These are phyloP conservation scores for Phylloporus sp. DNA, from an alignment of 768 basidiomycete genomes.

Conservation along the genomic window DNA sequence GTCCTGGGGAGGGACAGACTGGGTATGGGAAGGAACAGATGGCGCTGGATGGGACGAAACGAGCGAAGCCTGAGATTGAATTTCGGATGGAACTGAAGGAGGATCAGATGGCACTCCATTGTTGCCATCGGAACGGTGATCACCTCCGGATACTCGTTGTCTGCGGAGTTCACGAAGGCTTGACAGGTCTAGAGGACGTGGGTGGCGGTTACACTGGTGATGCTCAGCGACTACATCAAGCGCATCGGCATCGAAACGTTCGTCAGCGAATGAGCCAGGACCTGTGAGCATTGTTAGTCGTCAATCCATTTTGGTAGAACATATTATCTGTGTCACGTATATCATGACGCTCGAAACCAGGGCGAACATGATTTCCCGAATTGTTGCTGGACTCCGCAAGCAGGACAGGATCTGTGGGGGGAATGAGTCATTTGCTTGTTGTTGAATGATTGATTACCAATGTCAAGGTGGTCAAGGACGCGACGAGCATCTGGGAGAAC, in stretches of 20 bases:
- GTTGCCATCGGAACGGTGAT: too few relatives aligned
- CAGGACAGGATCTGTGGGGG: background rate
- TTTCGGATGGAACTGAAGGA: too few relatives aligned
- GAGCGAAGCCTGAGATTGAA: too few relatives aligned
- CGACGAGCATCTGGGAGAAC: background rate
- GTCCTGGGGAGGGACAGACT: background rate
- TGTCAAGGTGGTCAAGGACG: background rate
- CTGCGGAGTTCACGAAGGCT: background rate
- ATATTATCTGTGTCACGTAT: too few relatives aligned
- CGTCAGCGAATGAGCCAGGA: too few relatives aligned
- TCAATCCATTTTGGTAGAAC: background rate
- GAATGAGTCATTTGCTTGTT: background rate
- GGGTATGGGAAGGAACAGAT: background rate
- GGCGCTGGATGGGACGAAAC: too few relatives aligned
- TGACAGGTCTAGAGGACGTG: background rate
- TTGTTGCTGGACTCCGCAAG: background rate
- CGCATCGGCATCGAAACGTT: too few relatives aligned
- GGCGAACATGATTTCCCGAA: background rate
- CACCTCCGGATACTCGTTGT: too few relatives aligned
- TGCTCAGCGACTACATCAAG: background rate
- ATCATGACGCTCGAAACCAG: too few relatives aligned
- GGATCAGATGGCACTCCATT: background rate
- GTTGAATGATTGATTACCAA: background rate
- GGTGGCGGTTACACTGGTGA: background rate
- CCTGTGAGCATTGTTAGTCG: background rate